These are phyloP conservation scores for Geotrichum klebahnii DNA, from an alignment of 1,139 yeast genomes.

Conservation along the genomic window DNA sequence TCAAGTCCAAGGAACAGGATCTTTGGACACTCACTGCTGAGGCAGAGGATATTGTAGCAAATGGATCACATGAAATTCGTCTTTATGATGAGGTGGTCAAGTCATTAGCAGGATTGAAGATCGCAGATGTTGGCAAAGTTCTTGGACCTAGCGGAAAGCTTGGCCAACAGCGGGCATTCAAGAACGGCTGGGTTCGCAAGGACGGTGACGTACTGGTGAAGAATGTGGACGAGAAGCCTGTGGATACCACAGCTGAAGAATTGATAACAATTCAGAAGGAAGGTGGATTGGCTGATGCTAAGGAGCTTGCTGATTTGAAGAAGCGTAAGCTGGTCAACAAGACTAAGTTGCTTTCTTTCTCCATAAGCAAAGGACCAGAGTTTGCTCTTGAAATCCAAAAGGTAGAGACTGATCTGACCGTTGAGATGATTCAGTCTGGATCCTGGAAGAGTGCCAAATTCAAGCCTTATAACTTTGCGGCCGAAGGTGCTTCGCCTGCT, in stretches of 20 bases:
- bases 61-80: slow-evolving; percentile 89
- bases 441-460: slow-evolving; percentile 80
- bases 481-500: slow-evolving; percentile 82
- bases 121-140: slow-evolving; percentile 70
- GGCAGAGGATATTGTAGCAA: slow-evolving; percentile 68
- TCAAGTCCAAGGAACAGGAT: slow-evolving; percentile 70
- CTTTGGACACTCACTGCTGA: slow-evolving; percentile 73
- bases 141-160: slow-evolving; percentile 81
- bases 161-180: slow-evolving; percentile 98
- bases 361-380: slow-evolving; percentile 73
- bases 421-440: slow-evolving; percentile 77
- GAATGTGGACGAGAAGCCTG: slow-evolving; percentile 47
- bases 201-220: slow-evolving; percentile 76
- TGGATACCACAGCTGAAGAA: slow-evolving; percentile 63
- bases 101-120: slow-evolving; percentile 73
- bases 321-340: slow-evolving; percentile 82
- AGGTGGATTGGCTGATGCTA: slow-evolving; percentile 57
- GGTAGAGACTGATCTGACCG: slow-evolving; percentile 87
- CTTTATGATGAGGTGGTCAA: slow-evolving; percentile 71
- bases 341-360: slow-evolving; percentile 71
- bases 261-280: slow-evolving; percentile 55
- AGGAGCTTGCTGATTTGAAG: slow-evolving; percentile 78
- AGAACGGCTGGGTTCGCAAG: slow-evolving; percentile 92
- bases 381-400: slow-evolving; percentile 77
- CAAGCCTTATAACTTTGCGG: slow-evolving; percentile 92